A percentile compares a stretch with the other conserved stretches of the same genome.
These are phyloP conservation scores for Sporothrix protearum DNA, from an alignment of 2,329 filamentous ascomycete species.

Conservation along the genomic window DNA sequence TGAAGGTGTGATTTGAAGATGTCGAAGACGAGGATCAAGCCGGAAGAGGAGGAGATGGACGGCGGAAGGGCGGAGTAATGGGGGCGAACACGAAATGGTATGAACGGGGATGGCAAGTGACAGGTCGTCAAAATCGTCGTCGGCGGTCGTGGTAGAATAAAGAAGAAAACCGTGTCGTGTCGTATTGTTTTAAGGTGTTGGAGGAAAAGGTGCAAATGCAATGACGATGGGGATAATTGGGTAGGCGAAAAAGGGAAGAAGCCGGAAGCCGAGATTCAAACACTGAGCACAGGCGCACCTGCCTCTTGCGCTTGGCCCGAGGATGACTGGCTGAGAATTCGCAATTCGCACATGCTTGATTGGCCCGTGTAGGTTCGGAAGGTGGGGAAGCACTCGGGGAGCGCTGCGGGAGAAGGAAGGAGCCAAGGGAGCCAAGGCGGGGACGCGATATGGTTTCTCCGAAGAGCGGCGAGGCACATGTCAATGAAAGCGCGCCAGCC, in stretches of 20 bases:
- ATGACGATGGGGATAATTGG: slow-evolving; percentile 17
- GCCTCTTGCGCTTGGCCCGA: slow-evolving; percentile 25
- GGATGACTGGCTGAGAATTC: slow-evolving; percentile 30
- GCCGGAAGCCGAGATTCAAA: slow-evolving; percentile 25
- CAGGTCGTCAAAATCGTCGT: neutral
- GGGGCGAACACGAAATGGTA: neutral
- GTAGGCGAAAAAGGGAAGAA: slow-evolving; percentile 21
- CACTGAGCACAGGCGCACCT: neutral
- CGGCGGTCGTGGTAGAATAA: neutral
- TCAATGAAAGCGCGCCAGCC: neutral
- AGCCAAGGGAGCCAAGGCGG: slow-evolving; percentile 12
- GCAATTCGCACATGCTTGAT: slow-evolving; percentile 29
- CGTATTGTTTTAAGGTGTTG: neutral
- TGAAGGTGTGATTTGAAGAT: neutral
- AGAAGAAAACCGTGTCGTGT: slow-evolving; percentile 2
- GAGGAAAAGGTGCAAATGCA: neutral
- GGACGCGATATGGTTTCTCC: slow-evolving; percentile 24
- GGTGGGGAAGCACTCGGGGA: slow-evolving; percentile 7
- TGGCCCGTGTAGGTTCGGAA: slow-evolving; percentile 22
- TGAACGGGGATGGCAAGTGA: slow-evolving; percentile 28
- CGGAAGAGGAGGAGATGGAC: neutral
- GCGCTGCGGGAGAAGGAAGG: neutral
- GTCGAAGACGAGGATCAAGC: neutral
- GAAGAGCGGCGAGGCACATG: slow-evolving; percentile 9
- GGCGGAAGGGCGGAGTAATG: neutral